Evolutionary conservation across 2,329 filamentous ascomycete species (phyloP), one percentile per base, ranked within the genome.

Genomic region (Fusarium sp.): DNA sequence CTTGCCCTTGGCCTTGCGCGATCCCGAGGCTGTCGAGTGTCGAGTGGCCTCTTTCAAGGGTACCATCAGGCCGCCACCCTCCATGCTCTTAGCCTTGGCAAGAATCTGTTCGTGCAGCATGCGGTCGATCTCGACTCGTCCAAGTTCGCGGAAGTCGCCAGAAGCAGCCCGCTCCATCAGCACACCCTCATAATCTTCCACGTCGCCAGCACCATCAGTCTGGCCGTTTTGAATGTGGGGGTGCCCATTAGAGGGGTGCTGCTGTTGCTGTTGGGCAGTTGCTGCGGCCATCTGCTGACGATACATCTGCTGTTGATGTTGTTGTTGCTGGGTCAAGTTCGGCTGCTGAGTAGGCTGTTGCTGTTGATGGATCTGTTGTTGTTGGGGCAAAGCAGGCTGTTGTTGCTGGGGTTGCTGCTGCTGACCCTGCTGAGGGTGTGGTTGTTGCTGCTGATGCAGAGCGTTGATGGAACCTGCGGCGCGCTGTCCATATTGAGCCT

Each of bases 11-110:
- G 64, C 71, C 25, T 65, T 51, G 14, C 69, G 62, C 28, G 67
- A 71, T 45, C 53, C 67, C 13, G 69, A 41, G 16, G 59, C 37
- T 7, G 65, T 49, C 16, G 69, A 59, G 48, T 76, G 69, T 70
- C 82, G 83, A 9, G 79, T 79, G 14, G 86, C 85, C 69, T 90
- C 84, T 70, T 86, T 84, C 13, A 94, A 83, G 3, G 92, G 90
- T 19, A 94, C 78, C 91, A 94, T 93, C 61, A 94, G 81, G 10
- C 92, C 89, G 45, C 89, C 92, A 50, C 89, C 92, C 77, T 94
- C 90, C 83, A 93, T 90, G 69, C 84, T 83, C 77, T 87, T 89
- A 11, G 90, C 90, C 70, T 86, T 85, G 46, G 88, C 86, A 55
- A 88, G 85, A 65, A 94, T 89, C 71, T 90, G 88, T 53, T 86